These are phyloP conservation scores for Trichocladium antarcticum DNA, from an alignment of 495 filamentous ascomycete species.

Conservation along the genomic window DNA sequence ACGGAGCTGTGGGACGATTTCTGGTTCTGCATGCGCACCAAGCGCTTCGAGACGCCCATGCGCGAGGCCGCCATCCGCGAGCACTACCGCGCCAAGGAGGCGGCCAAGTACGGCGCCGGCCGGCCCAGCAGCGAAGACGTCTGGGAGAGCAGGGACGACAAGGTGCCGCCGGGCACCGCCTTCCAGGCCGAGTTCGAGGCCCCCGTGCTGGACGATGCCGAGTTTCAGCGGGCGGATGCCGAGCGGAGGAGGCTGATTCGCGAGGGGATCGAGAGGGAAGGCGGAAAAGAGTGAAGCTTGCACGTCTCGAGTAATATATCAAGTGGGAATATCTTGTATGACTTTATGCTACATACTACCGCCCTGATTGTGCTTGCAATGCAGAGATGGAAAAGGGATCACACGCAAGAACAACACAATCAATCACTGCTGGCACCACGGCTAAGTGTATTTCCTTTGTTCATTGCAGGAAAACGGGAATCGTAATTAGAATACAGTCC, in stretches of 20 bases:
- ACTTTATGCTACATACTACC: too few species aligned
- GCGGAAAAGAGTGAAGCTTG: conserved; percentile 3
- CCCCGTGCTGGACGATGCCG: conserved; percentile 50
- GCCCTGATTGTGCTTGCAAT: too few species aligned
- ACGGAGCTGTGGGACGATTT: conserved; percentile 76
- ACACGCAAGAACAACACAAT: too few species aligned
- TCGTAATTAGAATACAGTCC: conserved; percentile 40
- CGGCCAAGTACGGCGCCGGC: conserved; percentile 56
- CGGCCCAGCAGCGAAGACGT: conserved; percentile 78
- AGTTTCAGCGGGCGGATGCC: conserved; percentile 44
- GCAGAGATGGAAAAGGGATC: too few species aligned
- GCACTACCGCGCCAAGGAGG: conserved; percentile 57
- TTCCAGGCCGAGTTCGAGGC: conserved; percentile 37
- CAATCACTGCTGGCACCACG: background rate
- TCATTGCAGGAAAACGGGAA: conserved; percentile 31
- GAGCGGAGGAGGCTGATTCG: conserved; percentile 36
- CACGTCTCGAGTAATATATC: too few species aligned
- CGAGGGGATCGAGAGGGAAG: conserved; percentile 12
- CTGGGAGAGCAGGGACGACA: conserved; percentile 58
- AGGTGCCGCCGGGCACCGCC: conserved; percentile 33
- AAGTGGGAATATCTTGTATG: too few species aligned
- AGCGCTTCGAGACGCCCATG: conserved; percentile 37
- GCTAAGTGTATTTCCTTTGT: conserved; percentile 22
- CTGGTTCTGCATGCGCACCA: conserved; percentile 91
- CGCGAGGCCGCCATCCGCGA: conserved; percentile 51